Base-by-base conservation (phyloP, 2,329 filamentous ascomycete genomes). In the Neonectria sp. region DNA sequence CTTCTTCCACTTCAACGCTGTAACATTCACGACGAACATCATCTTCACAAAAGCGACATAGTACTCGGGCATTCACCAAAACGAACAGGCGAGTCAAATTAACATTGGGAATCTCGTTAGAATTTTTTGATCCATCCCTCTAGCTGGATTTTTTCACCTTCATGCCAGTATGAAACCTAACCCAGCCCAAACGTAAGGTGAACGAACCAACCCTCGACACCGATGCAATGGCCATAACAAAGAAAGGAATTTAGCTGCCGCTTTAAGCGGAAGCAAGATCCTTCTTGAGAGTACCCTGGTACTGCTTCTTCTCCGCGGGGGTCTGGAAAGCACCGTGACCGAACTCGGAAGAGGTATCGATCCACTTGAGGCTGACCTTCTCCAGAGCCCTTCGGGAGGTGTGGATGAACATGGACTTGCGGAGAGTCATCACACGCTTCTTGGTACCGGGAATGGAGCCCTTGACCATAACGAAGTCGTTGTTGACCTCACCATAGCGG, bases 281-380 rank as follows among this genome's bases (percentile, higher is more conserved):
- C 94, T 98, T 99, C 95, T 99, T 99, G 93, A 99, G 94, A 68
- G 95, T 97, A 88, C 96, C 96, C 87, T 97, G 85, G 90, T 94
- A 96, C 84, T 94, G 91, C 88, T 93, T 94, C 95, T 99, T 99
- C 93, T 99, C 96, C 82, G 93, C 93, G 76, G 92, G 89, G 74
- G 96, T 99, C 90, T 99, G 96, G 94, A 97, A 99, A 81, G 95
- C 95, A 91, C 96, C 96, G 89, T 99, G 96, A 86, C 96, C 96
- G 86, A 99, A 99, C 91, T 99, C 97, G 88, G 95, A 98, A 72
- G 95, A 98, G 80, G 96, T 99, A 82, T 99, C 96, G 93, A 99
- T 99, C 96, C 96, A 99, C 89, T 99, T 99, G 89, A 99, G 93
- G 82, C 95, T 94, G 85, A 98, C 93, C 94, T 99, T 98, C 93